These are phyloP conservation scores for Leccinum arenicola DNA, from an alignment of 768 basidiomycete genomes.

Conservation along the genomic window DNA sequence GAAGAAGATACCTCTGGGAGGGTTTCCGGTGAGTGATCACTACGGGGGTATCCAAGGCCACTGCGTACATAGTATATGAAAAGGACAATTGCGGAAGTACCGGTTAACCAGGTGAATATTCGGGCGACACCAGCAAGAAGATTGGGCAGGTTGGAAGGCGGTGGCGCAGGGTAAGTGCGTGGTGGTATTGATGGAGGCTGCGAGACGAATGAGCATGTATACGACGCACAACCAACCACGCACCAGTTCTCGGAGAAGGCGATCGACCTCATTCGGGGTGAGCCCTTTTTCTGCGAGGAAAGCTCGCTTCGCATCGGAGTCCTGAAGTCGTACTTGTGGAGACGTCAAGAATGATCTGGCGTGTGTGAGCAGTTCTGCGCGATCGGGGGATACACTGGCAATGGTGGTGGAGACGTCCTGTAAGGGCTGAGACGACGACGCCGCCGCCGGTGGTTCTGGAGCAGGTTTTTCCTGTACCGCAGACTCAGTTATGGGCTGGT, in stretches of 20 bases:
- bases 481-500: not conserved
- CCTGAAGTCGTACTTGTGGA: constrained; percentile 60
- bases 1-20: constrained; percentile 64
- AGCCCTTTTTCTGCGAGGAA: constrained; percentile 76
- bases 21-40: constrained; percentile 7
- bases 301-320: constrained; percentile 49
- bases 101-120: constrained; percentile 63
- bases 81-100: constrained; percentile 56
- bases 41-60: not conserved
- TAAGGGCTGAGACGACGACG: not conserved
- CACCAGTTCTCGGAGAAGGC: constrained; percentile 56
- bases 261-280: constrained; percentile 55
- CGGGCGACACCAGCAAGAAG: constrained; percentile 61
- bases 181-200: constrained; percentile 58
- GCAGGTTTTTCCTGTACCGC: not conserved
- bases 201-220: constrained; percentile 7
- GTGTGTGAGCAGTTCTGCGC: constrained; percentile 46
- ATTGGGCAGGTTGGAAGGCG: constrained; percentile 66
- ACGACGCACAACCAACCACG: constrained; percentile 16
- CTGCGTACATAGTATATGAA: constrained; percentile 64
- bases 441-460: not conserved
- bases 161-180: constrained; percentile 66
- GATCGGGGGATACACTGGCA: constrained; percentile 17
- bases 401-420: not conserved
- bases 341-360: constrained; percentile 67